These are phyloP conservation scores for Thermoascus crustaceus DNA, from an alignment of 2,329 filamentous ascomycete genomes.

Conservation along the genomic window DNA sequence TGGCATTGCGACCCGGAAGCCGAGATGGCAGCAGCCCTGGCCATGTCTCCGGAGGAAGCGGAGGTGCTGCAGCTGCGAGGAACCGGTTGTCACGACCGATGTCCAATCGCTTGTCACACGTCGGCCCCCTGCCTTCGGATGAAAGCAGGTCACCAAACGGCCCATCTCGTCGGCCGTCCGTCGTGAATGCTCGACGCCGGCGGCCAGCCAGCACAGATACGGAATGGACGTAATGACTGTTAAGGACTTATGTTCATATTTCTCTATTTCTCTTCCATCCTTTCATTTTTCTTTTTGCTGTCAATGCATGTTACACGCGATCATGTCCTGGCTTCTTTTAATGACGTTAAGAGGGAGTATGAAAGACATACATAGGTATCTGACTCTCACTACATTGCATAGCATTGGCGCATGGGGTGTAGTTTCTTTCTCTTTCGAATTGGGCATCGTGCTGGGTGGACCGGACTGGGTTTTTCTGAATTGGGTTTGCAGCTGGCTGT, in stretches of 20 bases:
- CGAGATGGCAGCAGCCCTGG: slow-evolving; percentile 31
- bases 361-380: not conserved
- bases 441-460: not conserved
- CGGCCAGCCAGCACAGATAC: slow-evolving; percentile 29
- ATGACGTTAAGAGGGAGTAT: not conserved
- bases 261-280: slow-evolving; percentile 7
- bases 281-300: slow-evolving; percentile 2
- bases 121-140: slow-evolving; percentile 30
- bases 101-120: slow-evolving; percentile 30
- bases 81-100: slow-evolving; percentile 30
- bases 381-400: slow-evolving; percentile 14
- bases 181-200: slow-evolving; percentile 25
- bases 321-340: not conserved
- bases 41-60: slow-evolving; percentile 22
- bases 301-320: not conserved
- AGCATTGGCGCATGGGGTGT: slow-evolving; percentile 15
- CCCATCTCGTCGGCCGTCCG: slow-evolving; percentile 23
- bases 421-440: slow-evolving; percentile 3
- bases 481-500: too few relatives aligned
- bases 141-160: slow-evolving; percentile 26
- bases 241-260: not conserved
- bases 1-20: slow-evolving; percentile 33
- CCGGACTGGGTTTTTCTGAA: not conserved
- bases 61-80: slow-evolving; percentile 23
- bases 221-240: slow-evolving; percentile 24